phyloP scores from a whole-genome alignment of 495 filamentous ascomycete species.

The Trichoderma reesei region DNA sequence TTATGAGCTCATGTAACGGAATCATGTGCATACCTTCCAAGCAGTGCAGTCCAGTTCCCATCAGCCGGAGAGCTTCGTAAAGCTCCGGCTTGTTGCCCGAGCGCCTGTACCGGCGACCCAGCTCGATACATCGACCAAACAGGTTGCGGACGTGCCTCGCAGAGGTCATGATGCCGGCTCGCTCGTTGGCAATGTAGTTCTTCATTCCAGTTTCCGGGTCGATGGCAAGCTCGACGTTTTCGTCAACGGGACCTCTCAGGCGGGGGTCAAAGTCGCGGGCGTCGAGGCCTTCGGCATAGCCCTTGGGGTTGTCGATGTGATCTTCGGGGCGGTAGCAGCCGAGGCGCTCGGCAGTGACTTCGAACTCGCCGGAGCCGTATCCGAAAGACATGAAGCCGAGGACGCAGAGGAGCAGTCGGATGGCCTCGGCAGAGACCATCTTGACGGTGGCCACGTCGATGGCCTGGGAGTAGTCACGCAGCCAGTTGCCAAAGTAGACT shows the following conservation, averaged over 20 bases:
- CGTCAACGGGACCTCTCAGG: slow-evolving; percentile 73
- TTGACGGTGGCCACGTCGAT: slow-evolving; percentile 86
- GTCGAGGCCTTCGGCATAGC: slow-evolving; percentile 79
- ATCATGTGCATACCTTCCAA: slow-evolving; percentile 49
- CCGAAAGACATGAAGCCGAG: slow-evolving; percentile 57
- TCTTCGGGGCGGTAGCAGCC: slow-evolving; percentile 85
- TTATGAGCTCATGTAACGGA: too few species aligned
- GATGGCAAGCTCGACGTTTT: slow-evolving; percentile 65
- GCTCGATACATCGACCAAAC: slow-evolving; percentile 59
- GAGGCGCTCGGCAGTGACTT: slow-evolving; percentile 77
- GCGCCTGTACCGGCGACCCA: slow-evolving; percentile 59
- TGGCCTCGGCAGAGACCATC: slow-evolving; percentile 77
- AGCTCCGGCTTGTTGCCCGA: slow-evolving; percentile 59
- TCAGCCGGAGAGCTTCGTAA: slow-evolving; percentile 71
- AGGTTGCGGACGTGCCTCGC: slow-evolving; percentile 63
- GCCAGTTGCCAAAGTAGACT: slow-evolving; percentile 86
- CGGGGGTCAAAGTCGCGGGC: slow-evolving; percentile 70
- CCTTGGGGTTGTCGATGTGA: slow-evolving; percentile 71
- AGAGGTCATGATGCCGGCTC: slow-evolving; percentile 61
- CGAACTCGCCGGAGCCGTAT: slow-evolving; percentile 84
- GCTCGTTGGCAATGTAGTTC: slow-evolving; percentile 82
- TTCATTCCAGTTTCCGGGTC: slow-evolving; percentile 76
- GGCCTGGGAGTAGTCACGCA: slow-evolving; percentile 72
- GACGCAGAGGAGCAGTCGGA: slow-evolving; percentile 65
- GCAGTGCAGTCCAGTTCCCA: slow-evolving; percentile 82